Conservation (phyloP, 83 land plant genomes). For the Picea mariana region DNA sequence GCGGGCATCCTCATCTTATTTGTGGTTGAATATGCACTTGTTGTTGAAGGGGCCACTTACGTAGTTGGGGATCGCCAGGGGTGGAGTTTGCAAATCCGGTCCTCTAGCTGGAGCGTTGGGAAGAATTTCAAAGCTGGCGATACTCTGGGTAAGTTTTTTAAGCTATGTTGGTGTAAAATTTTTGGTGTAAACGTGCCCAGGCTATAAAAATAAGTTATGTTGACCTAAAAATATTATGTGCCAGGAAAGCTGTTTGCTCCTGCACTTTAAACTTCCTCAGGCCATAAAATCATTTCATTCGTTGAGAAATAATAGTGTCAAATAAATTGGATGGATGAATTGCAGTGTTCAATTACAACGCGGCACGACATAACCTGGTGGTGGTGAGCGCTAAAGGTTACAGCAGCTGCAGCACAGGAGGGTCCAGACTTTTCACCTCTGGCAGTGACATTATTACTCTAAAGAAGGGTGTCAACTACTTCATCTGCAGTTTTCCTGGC, state of each 20-base stretch:
- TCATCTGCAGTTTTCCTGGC: slow-evolving; percentile 20
- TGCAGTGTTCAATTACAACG: slow-evolving; percentile 14
- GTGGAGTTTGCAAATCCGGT: slow-evolving; percentile 21
- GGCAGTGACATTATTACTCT: slow-evolving; percentile 12
- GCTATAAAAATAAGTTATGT: background rate
- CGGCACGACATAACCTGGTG: slow-evolving; percentile 6
- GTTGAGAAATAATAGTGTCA: too few species aligned
- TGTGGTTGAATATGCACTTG: background rate
- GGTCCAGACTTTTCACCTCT: background rate
- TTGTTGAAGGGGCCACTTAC: slow-evolving; percentile 23
- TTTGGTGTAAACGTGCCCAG: background rate
- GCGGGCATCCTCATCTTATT: background rate
- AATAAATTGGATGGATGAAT: background rate
- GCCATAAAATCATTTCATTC: too few species aligned
- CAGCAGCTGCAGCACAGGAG: background rate
- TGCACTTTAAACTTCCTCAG: too few species aligned
- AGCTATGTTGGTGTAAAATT: too few species aligned
- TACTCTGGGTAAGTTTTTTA: slow-evolving; percentile 16
- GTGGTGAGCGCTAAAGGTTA: background rate
- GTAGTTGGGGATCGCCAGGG: slow-evolving; percentile 25
- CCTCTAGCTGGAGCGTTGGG: slow-evolving; percentile 20
- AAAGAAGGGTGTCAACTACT: slow-evolving; percentile 16
- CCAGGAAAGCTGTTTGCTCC: too few species aligned
- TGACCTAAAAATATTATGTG: too few species aligned
- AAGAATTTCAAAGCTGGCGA: slow-evolving; percentile 33